A percentile compares a stretch with the other conserved stretches of the same genome.
Conservation (phyloP, 768 basidiomycete genomes). For the Floccularia luteovirens region DNA sequence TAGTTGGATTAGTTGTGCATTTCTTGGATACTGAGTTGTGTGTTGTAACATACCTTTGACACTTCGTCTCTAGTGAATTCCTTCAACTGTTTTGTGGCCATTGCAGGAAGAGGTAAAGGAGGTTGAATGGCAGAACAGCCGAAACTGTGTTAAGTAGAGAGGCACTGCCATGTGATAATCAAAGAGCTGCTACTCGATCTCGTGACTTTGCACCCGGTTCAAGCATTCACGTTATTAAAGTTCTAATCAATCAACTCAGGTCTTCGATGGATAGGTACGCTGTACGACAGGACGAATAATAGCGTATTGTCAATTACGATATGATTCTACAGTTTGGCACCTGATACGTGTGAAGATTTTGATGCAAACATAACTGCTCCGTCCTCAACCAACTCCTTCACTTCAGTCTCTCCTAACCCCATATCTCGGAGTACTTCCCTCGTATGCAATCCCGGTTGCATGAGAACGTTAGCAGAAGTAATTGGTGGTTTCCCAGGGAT, state of each 20-base stretch:
- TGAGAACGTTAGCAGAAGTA: constrained; percentile 5
- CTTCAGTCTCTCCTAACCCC: constrained; percentile 35
- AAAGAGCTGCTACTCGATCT: no score
- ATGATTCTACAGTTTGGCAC: constrained; percentile 8
- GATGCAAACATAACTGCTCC: constrained; percentile 37
- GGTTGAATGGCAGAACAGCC: neutral
- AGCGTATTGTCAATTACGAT: no score
- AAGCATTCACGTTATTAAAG: no score
- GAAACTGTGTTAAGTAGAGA: neutral
- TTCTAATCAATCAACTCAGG: no score
- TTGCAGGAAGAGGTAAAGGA: constrained; percentile 7
- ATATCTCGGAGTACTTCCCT: constrained; percentile 43
- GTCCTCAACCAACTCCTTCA: constrained; percentile 27
- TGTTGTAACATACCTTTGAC: constrained; percentile 40
- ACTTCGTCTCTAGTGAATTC: constrained; percentile 62
- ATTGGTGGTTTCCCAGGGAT: no score
- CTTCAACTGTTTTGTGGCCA: constrained; percentile 18
- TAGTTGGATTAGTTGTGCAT: constrained; percentile 14
- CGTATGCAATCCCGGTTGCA: constrained; percentile 48
- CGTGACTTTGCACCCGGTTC: no score
- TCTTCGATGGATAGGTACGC: no score
- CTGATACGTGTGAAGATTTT: constrained; percentile 10
- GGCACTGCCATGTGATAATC: neutral
- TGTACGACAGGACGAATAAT: no score
- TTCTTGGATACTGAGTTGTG: no score